Base-by-base conservation (phyloP, 2,329 filamentous ascomycete species). In the Pseudodiploospora longispora region DNA sequence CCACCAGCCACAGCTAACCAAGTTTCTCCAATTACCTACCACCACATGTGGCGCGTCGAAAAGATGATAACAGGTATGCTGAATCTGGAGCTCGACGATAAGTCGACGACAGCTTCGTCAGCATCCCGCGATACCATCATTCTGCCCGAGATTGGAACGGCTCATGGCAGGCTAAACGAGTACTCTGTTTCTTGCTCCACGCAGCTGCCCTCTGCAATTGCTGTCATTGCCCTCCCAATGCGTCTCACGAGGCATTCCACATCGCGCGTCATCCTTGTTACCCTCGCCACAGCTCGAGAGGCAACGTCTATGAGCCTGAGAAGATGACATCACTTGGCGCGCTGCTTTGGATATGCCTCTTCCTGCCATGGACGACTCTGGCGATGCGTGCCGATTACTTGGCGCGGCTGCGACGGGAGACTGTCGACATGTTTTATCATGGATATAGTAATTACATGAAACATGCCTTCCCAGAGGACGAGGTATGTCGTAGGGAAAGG, bases 381-480 rank as follows among this genome's bases (percentile, higher is more conserved):
- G 71, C 74, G 32, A 82, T 83, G 78, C 70, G 70, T 35, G 65
- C 72, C n/a, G 69, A 68, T 47, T 71, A 69, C 54, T 67, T 82
- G 47, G 69, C 71, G 40, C 67, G 74, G 54, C 62, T 83, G 55
- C 73, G 80, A 42, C 71, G 69, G 51, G 74, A 80, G 46, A 81
- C 79, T 8, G 76, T 81, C 46, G 75, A 87, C 54, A 88, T 97
- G 76, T 97, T 97, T 71, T 95, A 95, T 65, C 93, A 98, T 72
- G 93, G 93, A 48, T 97, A 83, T 69, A 82, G 90, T 67, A 95
- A 91, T 64, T 98, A 98, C 70, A 93, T 96, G 82, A 69, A 78
- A 52, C 75, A 95, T 64, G 93, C 90, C 46, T 98, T 96, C 59
- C 93, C 93, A 9, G 93, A 97, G 65, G 93, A 98, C 59, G 93